Evolutionary conservation across 164 flowering plant species (phyloP).

Genomic region (Magnolia changhungtana): DNA sequence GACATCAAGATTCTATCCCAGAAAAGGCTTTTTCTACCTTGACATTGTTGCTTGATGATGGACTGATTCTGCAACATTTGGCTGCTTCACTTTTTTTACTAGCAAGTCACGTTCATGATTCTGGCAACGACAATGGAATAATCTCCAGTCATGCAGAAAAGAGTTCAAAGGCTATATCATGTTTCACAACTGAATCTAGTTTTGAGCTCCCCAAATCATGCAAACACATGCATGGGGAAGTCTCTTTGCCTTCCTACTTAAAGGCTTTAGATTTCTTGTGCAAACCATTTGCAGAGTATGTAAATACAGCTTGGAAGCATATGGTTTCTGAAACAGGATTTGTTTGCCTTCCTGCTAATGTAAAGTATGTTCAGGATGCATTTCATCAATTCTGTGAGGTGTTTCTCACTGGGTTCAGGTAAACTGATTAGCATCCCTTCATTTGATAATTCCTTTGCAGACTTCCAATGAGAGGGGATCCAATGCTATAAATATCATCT

Average conservation of each 20-base stretch:
- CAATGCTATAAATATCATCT: not conserved
- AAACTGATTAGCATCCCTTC: slow-evolving; percentile 1
- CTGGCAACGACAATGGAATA: slow-evolving; percentile 9
- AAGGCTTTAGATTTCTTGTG: slow-evolving; percentile 66
- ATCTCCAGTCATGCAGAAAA: slow-evolving; percentile 1
- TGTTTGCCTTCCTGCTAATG: slow-evolving; percentile 15
- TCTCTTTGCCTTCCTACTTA: slow-evolving; percentile 33
- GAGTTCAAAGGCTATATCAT: slow-evolving; percentile 7
- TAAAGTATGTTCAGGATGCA: slow-evolving; percentile 39
- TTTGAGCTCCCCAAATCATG: slow-evolving; percentile 14
- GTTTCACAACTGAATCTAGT: slow-evolving; percentile 10
- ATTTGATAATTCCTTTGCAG: not conserved
- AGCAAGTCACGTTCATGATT: slow-evolving; percentile 25
- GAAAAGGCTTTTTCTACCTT: slow-evolving; percentile 14
- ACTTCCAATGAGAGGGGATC: not conserved
- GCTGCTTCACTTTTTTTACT: slow-evolving; percentile 24
- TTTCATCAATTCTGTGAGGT: slow-evolving; percentile 42
- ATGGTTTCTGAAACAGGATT: slow-evolving; percentile 34
- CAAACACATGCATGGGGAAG: slow-evolving; percentile 20
- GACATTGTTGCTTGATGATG: slow-evolving; percentile 24
- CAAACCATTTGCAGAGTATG: slow-evolving; percentile 57
- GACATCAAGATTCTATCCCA: slow-evolving; percentile 4
- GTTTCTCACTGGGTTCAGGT: slow-evolving; percentile 42
- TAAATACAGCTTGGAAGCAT: slow-evolving; percentile 38
- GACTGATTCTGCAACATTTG: slow-evolving; percentile 28